Base-by-base conservation (phyloP, 2,329 filamentous ascomycete species). In the Ascochyta rabiei region DNA sequence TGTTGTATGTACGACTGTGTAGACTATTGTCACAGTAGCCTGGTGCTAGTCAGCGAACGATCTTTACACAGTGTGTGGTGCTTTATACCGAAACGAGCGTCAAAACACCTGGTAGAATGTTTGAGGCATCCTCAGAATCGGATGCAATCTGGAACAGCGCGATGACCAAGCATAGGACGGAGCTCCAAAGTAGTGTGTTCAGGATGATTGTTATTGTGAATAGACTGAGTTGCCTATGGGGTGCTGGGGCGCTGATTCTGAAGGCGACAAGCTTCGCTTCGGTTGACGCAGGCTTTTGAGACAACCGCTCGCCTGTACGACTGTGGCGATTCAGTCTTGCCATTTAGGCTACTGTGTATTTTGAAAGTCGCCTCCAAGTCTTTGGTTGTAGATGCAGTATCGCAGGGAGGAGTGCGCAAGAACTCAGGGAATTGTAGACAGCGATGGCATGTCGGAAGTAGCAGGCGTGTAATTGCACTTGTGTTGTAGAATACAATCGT, bases 131-230 rank as follows among this genome's bases (percentile, higher is more conserved):
- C 6, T 57, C 51, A 6, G 64, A 58, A 46, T 68, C 67, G 1
- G 67, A 60, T 7, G 56, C 66, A 28, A 75, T 59, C 50, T 73
- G 60, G 30, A 68, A 71, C 9, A 75, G 33, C n/a, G 70, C 59
- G 0, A 63, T 55, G n/a, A 62, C 49, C 23, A 72, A 48, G 43
- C 69, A 67, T 15, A 68, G 21, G 10, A 73, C 16, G 10, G 75
- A 71, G 49, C 62, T 69, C 70, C 70, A 74, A 15, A 75, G 60
- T 23, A 76, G 53, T 16, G 69, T 56, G 46, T 76, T 71, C 6
- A 76, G 61, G 28, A 71, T 67, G 21, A 66, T 47, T 3, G 71
- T 72, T 26, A 76, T 69, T n/a, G 65, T 62, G 30, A 75, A 59
- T 1, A 76, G 51, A 13, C 71, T 74, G 21, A 67, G 30, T 49